Base-by-base conservation (phyloP, 176 grass and related monocot species). In the Juncus inflexus region DNA sequence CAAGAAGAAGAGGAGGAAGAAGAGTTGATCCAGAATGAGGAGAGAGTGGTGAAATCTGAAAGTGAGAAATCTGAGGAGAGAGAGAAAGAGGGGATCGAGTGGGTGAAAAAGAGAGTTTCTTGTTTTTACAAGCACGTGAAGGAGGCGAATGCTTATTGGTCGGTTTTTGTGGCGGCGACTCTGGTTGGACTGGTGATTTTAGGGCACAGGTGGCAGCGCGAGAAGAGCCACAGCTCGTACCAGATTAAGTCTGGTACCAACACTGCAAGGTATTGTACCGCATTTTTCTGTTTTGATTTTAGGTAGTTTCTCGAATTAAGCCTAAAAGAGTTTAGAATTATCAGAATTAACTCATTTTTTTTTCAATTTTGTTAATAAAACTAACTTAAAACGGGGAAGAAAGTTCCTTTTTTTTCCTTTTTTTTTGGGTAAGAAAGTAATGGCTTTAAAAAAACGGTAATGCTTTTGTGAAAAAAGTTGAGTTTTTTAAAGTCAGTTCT, bases 161-260 rank as follows among this genome's bases (percentile, higher is more conserved):
- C 83, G 58, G 86, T 86, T n/a, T 77, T 90, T 40, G 85, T 99
- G 47, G 80, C 80, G 50, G 78, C 89, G 55, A 85, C 89, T 15
- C 41, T 99, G 7, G 80, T 99, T 52, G 95, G 95, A 15, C 67
- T 99, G 75, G 86, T 94, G 3, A 82, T 99, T 64, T 72, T 99
- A 54, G 83, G 90, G 62, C 83, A 70, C 61, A 79, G 67, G 73
- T 99, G 88, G 94, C 85, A 91, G 61, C 84, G 77, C 28, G 89
- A 94, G 51, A 99, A 90, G 76, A 75, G 78, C 12, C 84, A 91
- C 60, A 35, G 78, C 19, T 57, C 55, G 68, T 11, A 83, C 62
- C 74, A 78, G 3, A 52, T 85, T 42, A 88, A 86, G 58, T 81
- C 70, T 73, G 28, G 45, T 55, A 75, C 78, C 42, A 15, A 45